phyloP scores from a whole-genome alignment of 1,139 yeast species.

The Pichia sp. region DNA sequence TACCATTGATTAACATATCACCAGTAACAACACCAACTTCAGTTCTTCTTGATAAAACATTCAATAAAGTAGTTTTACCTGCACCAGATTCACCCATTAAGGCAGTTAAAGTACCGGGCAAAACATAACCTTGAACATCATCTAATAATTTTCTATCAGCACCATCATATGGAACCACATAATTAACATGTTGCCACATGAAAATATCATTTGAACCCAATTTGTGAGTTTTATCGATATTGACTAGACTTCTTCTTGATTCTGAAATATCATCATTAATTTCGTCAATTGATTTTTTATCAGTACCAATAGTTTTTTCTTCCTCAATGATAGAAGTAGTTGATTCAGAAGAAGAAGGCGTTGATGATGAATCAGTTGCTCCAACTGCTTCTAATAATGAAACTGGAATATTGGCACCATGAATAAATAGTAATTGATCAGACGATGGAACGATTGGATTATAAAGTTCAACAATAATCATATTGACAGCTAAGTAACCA shows the following conservation, averaged over 20 bases:
- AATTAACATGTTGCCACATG: constrained; percentile 38
- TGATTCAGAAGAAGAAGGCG: not conserved
- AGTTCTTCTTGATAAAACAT: constrained; percentile 47
- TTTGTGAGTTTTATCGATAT: not conserved
- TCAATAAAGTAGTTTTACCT: constrained; percentile 59
- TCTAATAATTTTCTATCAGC: constrained; percentile 37
- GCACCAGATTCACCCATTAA: constrained; percentile 70
- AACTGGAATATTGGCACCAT: constrained; percentile 11
- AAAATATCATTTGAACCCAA: constrained; percentile 28
- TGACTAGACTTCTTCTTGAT: not conserved
- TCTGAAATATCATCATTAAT: not conserved
- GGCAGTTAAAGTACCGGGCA: constrained; percentile 52
- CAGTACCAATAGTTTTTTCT: not conserved
- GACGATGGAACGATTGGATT: constrained; percentile 17
- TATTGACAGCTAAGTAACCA: constrained; percentile 30
- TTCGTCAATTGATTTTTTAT: not conserved
- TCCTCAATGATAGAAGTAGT: not conserved
- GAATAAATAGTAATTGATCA: constrained; percentile 21
- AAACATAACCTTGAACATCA: constrained; percentile 47
- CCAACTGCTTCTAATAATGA: not conserved
- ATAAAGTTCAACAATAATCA: constrained; percentile 33
- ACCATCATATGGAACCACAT: constrained; percentile 37
- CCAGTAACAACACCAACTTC: constrained; percentile 47
- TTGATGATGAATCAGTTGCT: not conserved
- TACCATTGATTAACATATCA: constrained; percentile 46